Base-by-base conservation (phyloP, 768 basidiomycete genomes). In the Strobilomyces echinocephalus region DNA sequence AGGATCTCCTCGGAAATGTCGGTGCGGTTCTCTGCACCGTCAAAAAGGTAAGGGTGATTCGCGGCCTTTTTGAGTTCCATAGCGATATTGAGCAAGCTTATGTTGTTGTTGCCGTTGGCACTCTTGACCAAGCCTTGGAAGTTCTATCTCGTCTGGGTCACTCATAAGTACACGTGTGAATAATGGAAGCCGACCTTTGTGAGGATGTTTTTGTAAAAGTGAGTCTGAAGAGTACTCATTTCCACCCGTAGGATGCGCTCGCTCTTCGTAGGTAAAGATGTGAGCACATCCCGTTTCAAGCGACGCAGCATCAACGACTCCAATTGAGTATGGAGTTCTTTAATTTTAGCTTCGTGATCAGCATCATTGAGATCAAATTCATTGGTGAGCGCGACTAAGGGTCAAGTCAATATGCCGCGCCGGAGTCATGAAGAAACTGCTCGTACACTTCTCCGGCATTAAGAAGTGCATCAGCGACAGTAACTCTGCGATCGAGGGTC, bases 1-100 rank as follows among this genome's bases (percentile, higher is more conserved):
- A 98, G 80, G 15, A 83, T 85, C 66, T 98, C 95, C 46, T 97
- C 92, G 14, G 75, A 68, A 54, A 76, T 83, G 42, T 78, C 77
- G 4, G 79, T 75, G 48, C 69, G 70, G 4, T 76, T 72, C 72
- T 98, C 97, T 20, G 93, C 97, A 26, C 97, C 97, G 49, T 99
- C 97, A 63, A 98, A 98, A 2, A 99, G 81, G 69, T 88, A 99
- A 1, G 97, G 97, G 64, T 99, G 97, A 65, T 98, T 98, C 26
- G 92, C 93, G 1, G 95, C 94, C 71, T 99, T 98, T 78, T 98
- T 98, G 46, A 98, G 77, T 69, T 98, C 97, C 95, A 99, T 97
- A 1, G 95, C 95, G 50, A 99, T 95, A 68, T 99, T 99, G 67
- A 99, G 82, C 66, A 99, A 73, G 68, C 90, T 97, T 70, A 94